These are phyloP conservation scores for Anisodus acutangulus DNA, from an alignment of 257 asterid species.

Conservation along the genomic window DNA sequence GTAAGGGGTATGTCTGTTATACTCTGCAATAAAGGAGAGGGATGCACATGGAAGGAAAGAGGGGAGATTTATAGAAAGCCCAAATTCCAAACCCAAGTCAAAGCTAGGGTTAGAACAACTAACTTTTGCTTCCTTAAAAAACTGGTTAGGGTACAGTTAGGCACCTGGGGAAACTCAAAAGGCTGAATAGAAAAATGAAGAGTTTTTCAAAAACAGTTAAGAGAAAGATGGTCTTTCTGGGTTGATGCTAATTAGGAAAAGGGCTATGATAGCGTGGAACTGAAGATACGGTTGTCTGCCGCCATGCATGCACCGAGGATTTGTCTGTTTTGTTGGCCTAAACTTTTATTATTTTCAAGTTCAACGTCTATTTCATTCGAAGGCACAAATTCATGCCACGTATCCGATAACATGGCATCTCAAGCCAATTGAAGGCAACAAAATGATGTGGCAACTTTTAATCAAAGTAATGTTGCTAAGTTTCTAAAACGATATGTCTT, in stretches of 20 bases:
- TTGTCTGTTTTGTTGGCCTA: constrained; percentile 32
- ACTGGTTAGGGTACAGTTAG: constrained; percentile 2
- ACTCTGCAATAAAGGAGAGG: constrained; percentile 30
- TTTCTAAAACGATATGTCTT: no score
- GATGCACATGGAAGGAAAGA: constrained; percentile 26
- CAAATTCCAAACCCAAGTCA: constrained; percentile 59
- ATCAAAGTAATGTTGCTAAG: no score
- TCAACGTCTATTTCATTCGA: no score
- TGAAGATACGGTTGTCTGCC: constrained; percentile 52
- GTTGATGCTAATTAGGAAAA: constrained; percentile 34
- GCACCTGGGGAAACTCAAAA: constrained; percentile 51
- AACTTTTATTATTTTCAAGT: no score
- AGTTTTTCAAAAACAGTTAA: constrained; percentile 35
- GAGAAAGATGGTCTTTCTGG: constrained; percentile 35
- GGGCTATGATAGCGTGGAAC: constrained; percentile 40
- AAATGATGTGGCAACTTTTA: no score
- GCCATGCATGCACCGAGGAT: constrained; percentile 73
- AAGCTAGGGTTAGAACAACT: constrained; percentile 52
- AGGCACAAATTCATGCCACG: no score
- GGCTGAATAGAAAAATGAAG: constrained; percentile 7
- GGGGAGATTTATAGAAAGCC: constrained; percentile 42
- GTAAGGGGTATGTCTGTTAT: background rate
- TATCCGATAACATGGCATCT: no score
- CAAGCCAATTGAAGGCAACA: no score
- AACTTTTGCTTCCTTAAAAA: constrained; percentile 22